Evolutionary conservation across 2,329 filamentous ascomycete genomes (phyloP), one percentile per base, ranked within the genome.

Genomic region (Aureobasidium sp.): DNA sequence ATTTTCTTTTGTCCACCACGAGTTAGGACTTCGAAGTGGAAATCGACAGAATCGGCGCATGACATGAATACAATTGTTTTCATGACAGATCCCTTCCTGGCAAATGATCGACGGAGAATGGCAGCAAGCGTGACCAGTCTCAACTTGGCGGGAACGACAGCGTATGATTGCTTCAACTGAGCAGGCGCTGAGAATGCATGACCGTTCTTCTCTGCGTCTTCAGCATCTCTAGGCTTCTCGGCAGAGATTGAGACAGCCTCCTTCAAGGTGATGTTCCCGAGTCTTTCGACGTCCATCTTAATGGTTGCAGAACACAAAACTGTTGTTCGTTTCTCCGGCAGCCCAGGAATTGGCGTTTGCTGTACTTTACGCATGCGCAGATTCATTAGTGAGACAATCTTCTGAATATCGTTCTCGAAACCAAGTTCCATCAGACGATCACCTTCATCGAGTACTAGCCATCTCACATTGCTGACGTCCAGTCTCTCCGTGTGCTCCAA

Each of bases 381-480:
- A 65, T 92, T 87, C 62, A 97, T 84, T 65, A 88, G 88, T 61
- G 85, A 82, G 17, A 99, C 89, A 66, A 97, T 93, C 64, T 87
- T 89, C 71, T 90, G 89, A 64, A 99, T 84, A 70, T 97, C 93
- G 60, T 97, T 87, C 75, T 97, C 94, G 68, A 99, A 99, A 0
- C 94, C 94, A 70, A 97, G 82, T 71, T 99, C 94, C 93, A 99
- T 97, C 72, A 99, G 79, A n/a, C 94, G 84, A 80, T 99, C 94
- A 34, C 94, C 94, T 75, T 99, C 94, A 69, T 99, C 94, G 6
- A 99, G 82, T 2, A 99, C 87, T 27, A 99, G 78, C 94, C 94
- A 99, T 64, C 93, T 83, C 5, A 97, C 93, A 26, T 88, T 92
- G 69, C 89, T 89, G 44, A 97, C 86, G 66, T 94, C 90, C 59